These are phyloP conservation scores for Mimosa pudica DNA, from an alignment of 306 rosid species.

Conservation along the genomic window DNA sequence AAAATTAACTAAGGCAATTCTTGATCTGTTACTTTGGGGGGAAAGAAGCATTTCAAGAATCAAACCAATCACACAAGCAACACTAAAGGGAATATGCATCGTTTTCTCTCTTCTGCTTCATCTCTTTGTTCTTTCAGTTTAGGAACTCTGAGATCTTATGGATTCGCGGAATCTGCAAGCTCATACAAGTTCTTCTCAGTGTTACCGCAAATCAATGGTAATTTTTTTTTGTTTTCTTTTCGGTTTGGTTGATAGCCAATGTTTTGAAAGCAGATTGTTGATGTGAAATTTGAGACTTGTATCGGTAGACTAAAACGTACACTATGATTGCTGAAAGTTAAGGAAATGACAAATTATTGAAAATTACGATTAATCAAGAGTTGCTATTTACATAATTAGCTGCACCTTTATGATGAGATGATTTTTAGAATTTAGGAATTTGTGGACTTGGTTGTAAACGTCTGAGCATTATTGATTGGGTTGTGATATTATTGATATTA, in stretches of 20 bases:
- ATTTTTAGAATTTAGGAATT: neutral
- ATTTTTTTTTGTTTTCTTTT: neutral
- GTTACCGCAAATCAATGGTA: neutral
- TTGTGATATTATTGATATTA: neutral
- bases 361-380: neutral
- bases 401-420: neutral
- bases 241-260: neutral
- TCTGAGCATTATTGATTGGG: conserved; percentile 2
- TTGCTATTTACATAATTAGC: neutral
- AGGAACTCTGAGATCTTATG: neutral
- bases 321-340: neutral
- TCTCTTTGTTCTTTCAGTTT: conserved; percentile 12
- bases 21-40: neutral
- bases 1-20: no score
- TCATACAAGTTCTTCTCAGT: neutral
- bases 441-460: neutral
- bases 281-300: no score
- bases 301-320: no score
- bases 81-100: conserved; percentile 27
- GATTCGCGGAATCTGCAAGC: neutral
- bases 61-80: neutral
- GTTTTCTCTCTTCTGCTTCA: conserved; percentile 24
- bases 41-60: neutral
- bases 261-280: neutral
- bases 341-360: neutral